phyloP scores from a whole-genome alignment of 352 stramenopile genomes.

The Pythium dissotocum region DNA sequence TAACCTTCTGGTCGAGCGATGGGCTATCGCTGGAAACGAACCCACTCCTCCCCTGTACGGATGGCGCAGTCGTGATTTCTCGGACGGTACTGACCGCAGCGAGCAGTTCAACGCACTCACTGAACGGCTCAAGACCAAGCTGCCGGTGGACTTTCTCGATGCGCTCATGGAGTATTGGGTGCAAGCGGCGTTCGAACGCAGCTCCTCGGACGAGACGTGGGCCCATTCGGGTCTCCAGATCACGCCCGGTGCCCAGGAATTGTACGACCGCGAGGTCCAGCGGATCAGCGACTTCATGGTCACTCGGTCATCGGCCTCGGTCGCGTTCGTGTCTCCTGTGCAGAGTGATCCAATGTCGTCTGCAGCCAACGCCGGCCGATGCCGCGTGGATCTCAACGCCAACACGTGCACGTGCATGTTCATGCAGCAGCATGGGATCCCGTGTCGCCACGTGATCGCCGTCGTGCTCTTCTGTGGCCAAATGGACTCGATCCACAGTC shows the following conservation, averaged over 20 bases:
- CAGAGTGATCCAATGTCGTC: constrained; percentile 35
- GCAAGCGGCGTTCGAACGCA: constrained; percentile 44
- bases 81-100: constrained; percentile 32
- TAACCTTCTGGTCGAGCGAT: constrained; percentile 48
- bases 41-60: constrained; percentile 44
- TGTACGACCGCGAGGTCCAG: constrained; percentile 53
- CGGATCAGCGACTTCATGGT: constrained; percentile 57
- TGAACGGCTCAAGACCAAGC: constrained; percentile 33
- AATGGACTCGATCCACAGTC: constrained; percentile 44
- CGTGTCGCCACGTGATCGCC: constrained; percentile 61
- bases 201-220: constrained; percentile 39
- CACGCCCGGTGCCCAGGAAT: constrained; percentile 43
- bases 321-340: constrained; percentile 58
- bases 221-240: constrained; percentile 41
- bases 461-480: constrained; percentile 53
- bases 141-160: constrained; percentile 53
- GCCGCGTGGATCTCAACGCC: constrained; percentile 42
- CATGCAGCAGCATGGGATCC: constrained; percentile 57
- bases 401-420: constrained; percentile 56
- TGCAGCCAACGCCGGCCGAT: constrained; percentile 7
- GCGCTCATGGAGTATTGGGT: constrained; percentile 45
- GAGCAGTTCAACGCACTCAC: constrained; percentile 17
- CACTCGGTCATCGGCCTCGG: constrained; percentile 43
- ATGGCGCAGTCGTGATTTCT: constrained; percentile 53
- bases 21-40: constrained; percentile 43